phyloP scores from a whole-genome alignment of 345 rosid genomes.

The Lumnitzera littorea region DNA sequence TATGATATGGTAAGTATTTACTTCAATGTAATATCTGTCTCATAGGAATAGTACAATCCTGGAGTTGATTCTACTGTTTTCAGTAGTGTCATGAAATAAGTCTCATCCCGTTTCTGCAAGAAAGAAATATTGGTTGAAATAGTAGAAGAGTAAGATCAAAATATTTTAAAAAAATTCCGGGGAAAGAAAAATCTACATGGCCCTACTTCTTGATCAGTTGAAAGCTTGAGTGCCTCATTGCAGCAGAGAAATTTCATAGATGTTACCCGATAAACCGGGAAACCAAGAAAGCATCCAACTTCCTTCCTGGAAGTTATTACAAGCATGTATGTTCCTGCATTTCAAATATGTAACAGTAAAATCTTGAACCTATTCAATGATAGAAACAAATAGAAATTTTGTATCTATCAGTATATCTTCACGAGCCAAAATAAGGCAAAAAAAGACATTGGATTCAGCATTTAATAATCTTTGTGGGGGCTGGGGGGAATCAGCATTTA shows the following conservation, averaged over 20 bases:
- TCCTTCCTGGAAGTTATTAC: conserved; percentile 69
- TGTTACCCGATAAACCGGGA: conserved; percentile 51
- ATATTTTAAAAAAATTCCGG: neutral
- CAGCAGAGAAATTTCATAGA: conserved; percentile 80
- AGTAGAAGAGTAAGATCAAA: neutral
- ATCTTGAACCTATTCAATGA: neutral
- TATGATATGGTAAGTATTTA: conserved; percentile 25
- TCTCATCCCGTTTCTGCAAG: conserved; percentile 82
- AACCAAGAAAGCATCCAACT: conserved; percentile 67
- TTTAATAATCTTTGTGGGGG: too few relatives aligned
- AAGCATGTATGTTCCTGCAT: conserved; percentile 64
- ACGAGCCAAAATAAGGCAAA: neutral
- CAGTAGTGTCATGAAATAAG: conserved; percentile 67
- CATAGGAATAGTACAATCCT: conserved; percentile 82
- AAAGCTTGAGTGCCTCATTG: conserved; percentile 57
- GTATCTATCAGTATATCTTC: neutral
- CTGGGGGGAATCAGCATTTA: neutral
- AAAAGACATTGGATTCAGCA: neutral
- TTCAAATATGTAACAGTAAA: conserved; percentile 3
- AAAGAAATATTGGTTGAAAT: conserved; percentile 3
- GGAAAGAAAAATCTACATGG: conserved; percentile 9
- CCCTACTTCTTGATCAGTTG: conserved; percentile 70
- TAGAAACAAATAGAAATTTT: neutral
- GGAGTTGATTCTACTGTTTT: conserved; percentile 73
- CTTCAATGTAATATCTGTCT: conserved; percentile 92